Evolutionary conservation across 2,329 filamentous ascomycete species (phyloP).

Genomic region (Phyllosticta ampelicida): DNA sequence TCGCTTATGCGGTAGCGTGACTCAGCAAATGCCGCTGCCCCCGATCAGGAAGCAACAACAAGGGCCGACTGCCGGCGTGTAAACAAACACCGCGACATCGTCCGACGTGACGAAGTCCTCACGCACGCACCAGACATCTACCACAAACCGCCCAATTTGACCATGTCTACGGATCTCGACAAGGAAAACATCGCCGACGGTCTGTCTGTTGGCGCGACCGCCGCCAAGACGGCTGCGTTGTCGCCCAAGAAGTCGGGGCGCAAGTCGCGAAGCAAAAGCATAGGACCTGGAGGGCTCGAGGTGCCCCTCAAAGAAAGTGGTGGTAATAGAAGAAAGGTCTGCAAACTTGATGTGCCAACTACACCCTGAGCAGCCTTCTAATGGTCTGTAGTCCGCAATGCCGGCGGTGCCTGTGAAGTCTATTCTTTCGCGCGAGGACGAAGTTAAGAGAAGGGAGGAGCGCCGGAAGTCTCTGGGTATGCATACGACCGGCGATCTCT

Average conservation of each 20-base stretch:
- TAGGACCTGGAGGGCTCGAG: constrained; percentile 84
- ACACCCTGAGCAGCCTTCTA: constrained; percentile 11
- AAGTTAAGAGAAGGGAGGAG: constrained; percentile 61
- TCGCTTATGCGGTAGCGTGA: constrained; percentile 4
- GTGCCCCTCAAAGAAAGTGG: constrained; percentile 57
- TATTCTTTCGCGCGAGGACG: constrained; percentile 48
- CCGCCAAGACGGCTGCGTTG: constrained; percentile 17
- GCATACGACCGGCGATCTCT: constrained; percentile 6
- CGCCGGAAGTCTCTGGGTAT: constrained; percentile 76
- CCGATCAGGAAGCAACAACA: constrained; percentile 10
- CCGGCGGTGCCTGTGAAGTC: constrained; percentile 42
- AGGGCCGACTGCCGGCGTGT: neutral
- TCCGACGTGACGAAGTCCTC: neutral
- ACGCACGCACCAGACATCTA: neutral
- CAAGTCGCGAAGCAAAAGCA: constrained; percentile 74
- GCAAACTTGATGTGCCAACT: neutral
- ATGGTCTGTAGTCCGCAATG: constrained; percentile 32
- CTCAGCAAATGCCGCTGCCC: neutral
- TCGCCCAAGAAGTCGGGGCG: constrained; percentile 22
- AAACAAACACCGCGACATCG: constrained; percentile 9
- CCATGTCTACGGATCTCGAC: constrained; percentile 31
- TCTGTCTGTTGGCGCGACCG: constrained; percentile 20
- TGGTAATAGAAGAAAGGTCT: constrained; percentile 72
- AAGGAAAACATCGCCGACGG: constrained; percentile 58
- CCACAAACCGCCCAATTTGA: neutral